Base-by-base conservation (phyloP, 257 asterid genomes). In the Forsythia viridissima region DNA sequence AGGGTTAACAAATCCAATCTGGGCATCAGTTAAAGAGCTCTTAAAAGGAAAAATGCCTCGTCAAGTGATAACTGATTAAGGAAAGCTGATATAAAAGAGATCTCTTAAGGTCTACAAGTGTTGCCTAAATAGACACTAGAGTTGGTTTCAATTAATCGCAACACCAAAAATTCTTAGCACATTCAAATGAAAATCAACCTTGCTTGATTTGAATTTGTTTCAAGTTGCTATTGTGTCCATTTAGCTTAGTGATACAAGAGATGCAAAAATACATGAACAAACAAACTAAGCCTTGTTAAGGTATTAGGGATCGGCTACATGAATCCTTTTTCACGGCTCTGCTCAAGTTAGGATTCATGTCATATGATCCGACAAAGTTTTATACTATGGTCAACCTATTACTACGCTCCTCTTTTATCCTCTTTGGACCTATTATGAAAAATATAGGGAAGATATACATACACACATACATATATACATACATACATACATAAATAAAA, bases 121-220 rank as follows among this genome's bases (percentile, higher is more conserved):
- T 30, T 30, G 34, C 34, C 34, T 30, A 30, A 30, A 30, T 30
- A 30, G 34, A 30, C 34, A 30, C 34, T 46, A 11, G 55, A 46
- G 13, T 46, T 46, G 6, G 10, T 12, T 46, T 46, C 55, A 46
- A 46, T 46, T 46, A 46, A 12, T 6, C 3, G 4, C 10, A 59
- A 59, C 21, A 20, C 37, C 34, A 18, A 4, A 57, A 7, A 57
- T 38, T 73, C 61, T 78, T 21, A 15, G 63, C 48, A 74, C 42
- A 67, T 67, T 4, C 63, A 52, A 34, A 73, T 57, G 48, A 51
- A 52, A 77, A 75, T 72, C 51, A 40, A 69, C 39, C 52, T 30
- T 3, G 16, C 4, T 46, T 18, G 15, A 15, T 67, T 76, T 3
- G 71, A 80, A 38, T 59, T n/a, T 43, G 34, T 39, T 39, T 21